Conservation (phyloP, 495 filamentous ascomycete genomes). For the Thermothielavioides terrestris region DNA sequence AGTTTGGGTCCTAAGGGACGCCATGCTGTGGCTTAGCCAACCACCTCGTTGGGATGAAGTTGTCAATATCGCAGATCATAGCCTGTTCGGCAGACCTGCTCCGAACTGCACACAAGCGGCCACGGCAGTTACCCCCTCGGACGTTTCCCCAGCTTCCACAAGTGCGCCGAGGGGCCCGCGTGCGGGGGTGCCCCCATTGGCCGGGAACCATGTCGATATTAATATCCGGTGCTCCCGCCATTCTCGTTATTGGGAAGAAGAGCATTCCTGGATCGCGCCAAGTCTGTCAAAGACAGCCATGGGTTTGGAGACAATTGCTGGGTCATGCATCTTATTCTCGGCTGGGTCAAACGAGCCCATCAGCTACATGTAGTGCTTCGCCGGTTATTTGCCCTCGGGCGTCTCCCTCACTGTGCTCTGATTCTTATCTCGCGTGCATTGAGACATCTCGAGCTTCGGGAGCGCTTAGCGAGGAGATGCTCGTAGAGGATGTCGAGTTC, state of each 20-base stretch:
- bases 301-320: no score
- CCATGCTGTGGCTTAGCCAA: conserved; percentile 2
- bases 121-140: conserved; percentile 9
- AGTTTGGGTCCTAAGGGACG: not conserved
- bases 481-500: no score
- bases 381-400: no score
- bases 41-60: conserved; percentile 8
- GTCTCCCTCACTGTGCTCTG: no score
- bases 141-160: not conserved
- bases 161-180: not conserved
- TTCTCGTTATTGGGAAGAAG: not conserved
- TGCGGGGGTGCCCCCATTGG: conserved; percentile 5
- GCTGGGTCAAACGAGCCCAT: no score
- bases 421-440: no score
- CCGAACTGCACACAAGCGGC: conserved; percentile 1
- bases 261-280: no score
- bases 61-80: conserved; percentile 18
- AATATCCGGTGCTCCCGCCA: not conserved
- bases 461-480: no score
- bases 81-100: conserved; percentile 22
- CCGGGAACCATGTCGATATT: not conserved
- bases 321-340: no score
- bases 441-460: no score
- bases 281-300: no score
- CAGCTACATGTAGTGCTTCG: no score